These are phyloP conservation scores for Nothophaeocryptopus gaeumannii DNA, from an alignment of 2,329 filamentous ascomycete species.

Conservation along the genomic window DNA sequence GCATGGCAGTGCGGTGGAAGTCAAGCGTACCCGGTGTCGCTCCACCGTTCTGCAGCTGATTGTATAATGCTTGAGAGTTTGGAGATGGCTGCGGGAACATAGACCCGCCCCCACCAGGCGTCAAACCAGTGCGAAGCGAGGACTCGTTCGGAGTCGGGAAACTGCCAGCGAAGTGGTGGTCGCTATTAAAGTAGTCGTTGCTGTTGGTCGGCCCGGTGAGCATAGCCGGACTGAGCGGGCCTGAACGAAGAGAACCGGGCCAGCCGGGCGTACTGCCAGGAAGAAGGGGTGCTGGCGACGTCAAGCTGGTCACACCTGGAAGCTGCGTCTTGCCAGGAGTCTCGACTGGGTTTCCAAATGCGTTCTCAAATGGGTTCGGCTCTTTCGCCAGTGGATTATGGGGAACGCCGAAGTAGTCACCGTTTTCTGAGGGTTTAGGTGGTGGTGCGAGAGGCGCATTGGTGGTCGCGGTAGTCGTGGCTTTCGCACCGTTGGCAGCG, in stretches of 20 bases:
- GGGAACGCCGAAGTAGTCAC: slow-evolving; percentile 51
- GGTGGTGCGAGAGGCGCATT: slow-evolving; percentile 54
- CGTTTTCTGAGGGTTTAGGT: slow-evolving; percentile 46
- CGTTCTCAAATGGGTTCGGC: slow-evolving; percentile 96
- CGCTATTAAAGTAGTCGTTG: slow-evolving; percentile 74
- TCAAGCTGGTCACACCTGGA: slow-evolving; percentile 84
- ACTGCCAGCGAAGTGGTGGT: slow-evolving; percentile 75
- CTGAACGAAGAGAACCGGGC: slow-evolving; percentile 83
- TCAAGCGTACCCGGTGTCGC: slow-evolving; percentile 88
- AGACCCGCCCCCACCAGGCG: slow-evolving; percentile 89
- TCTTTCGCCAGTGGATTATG: slow-evolving; percentile 64
- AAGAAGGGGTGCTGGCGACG: slow-evolving; percentile 79
- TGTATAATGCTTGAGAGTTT: slow-evolving; percentile 78
- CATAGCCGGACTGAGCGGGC: slow-evolving; percentile 95
- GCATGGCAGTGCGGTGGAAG: slow-evolving; percentile 90
- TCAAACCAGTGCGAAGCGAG: slow-evolving; percentile 83
- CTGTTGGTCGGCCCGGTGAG: slow-evolving; percentile 71
- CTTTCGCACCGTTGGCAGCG: slow-evolving; percentile 24
- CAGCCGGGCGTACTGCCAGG: slow-evolving; percentile 75
- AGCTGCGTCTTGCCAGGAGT: slow-evolving; percentile 79
- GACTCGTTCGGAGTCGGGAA: slow-evolving; percentile 98
- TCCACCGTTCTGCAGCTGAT: slow-evolving; percentile 72
- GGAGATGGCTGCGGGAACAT: slow-evolving; percentile 95
- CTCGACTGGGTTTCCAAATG: slow-evolving; percentile 72
- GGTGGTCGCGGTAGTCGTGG: slow-evolving; percentile 36